Conservation (phyloP, 768 basidiomycete species). For the Gelatoporia subvermispora region DNA sequence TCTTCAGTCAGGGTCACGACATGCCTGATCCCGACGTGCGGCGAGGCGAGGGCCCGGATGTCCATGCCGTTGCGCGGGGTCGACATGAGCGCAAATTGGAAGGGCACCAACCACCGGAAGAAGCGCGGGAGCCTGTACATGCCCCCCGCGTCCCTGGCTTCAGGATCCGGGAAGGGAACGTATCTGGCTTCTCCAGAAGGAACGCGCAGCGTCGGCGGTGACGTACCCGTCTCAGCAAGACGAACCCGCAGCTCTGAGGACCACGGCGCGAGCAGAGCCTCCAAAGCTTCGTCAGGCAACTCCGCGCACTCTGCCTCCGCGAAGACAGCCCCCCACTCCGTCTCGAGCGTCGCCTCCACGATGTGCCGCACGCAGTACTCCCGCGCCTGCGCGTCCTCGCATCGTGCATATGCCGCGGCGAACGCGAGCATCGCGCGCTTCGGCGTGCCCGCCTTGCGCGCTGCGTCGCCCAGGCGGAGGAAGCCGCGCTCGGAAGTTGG, state of each 20-base stretch:
- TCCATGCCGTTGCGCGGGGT: slow-evolving; percentile 49
- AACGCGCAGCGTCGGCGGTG: slow-evolving; percentile 34
- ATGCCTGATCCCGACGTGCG: slow-evolving; percentile 49
- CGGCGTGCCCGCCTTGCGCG: slow-evolving; percentile 25
- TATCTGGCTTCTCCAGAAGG: slow-evolving; percentile 37
- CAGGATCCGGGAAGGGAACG: slow-evolving; percentile 24
- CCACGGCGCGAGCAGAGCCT: slow-evolving; percentile 39
- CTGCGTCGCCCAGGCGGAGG: slow-evolving; percentile 45
- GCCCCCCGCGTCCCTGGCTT: background rate
- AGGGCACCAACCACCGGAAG: slow-evolving; percentile 61
- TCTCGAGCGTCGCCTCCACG: slow-evolving; percentile 37
- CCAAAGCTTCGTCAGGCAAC: slow-evolving; percentile 29
- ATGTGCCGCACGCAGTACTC: slow-evolving; percentile 44
- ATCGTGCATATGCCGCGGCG: slow-evolving; percentile 40
- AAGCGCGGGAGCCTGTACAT: slow-evolving; percentile 48
- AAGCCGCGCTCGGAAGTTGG: slow-evolving; percentile 41
- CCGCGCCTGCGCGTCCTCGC: slow-evolving; percentile 31
- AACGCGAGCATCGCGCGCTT: slow-evolving; percentile 56
- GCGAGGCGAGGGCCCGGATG: slow-evolving; percentile 40
- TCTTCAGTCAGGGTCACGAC: slow-evolving; percentile 58
- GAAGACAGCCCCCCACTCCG: slow-evolving; percentile 50
- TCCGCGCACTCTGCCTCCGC: slow-evolving; percentile 37
- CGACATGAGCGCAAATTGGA: slow-evolving; percentile 56
- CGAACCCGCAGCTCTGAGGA: slow-evolving; percentile 27
- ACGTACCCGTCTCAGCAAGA: slow-evolving; percentile 27